A percentile compares a stretch with the other conserved stretches of the same genome.
Evolutionary conservation across 202 grass and related monocot species (phyloP).

Genomic region (Panicum hallii): DNA sequence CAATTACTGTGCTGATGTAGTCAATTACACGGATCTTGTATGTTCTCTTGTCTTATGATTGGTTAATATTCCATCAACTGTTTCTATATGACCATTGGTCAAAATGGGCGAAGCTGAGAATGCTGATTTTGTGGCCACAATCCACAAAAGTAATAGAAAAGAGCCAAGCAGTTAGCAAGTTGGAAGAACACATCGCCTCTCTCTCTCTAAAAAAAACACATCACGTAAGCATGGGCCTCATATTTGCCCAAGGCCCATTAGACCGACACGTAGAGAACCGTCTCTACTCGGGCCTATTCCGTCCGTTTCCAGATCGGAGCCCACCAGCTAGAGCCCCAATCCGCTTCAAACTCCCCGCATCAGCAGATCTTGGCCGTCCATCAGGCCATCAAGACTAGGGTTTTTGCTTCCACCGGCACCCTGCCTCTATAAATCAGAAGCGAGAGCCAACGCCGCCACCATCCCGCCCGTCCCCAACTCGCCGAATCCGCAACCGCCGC

Average conservation of each 20-base stretch:
- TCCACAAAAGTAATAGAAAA: too few species aligned
- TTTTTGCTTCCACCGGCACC: background rate
- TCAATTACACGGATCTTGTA: background rate
- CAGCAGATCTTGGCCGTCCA: slow-evolving; percentile 50
- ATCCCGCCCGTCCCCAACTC: background rate
- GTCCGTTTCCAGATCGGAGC: background rate
- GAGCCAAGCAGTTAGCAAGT: too few species aligned
- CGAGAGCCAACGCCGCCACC: background rate
- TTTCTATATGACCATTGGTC: background rate
- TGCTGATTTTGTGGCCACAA: background rate
- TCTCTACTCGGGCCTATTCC: too few species aligned
- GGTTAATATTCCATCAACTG: too few species aligned
- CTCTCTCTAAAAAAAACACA: background rate
- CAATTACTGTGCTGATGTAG: background rate
- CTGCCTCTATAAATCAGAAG: slow-evolving; percentile 34
- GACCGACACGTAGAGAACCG: background rate
- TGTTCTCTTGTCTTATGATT: background rate
- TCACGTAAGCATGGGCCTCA: background rate
- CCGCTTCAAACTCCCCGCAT: background rate
- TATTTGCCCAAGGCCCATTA: too few species aligned
- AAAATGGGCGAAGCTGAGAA: too few species aligned
- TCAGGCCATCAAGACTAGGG: slow-evolving; percentile 25
- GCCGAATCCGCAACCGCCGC: background rate
- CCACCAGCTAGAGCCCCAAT: background rate
- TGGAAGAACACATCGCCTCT: too few species aligned